Evolutionary conservation across 2,329 filamentous ascomycete species (phyloP).

Genomic region (Calonectria fujianensis): DNA sequence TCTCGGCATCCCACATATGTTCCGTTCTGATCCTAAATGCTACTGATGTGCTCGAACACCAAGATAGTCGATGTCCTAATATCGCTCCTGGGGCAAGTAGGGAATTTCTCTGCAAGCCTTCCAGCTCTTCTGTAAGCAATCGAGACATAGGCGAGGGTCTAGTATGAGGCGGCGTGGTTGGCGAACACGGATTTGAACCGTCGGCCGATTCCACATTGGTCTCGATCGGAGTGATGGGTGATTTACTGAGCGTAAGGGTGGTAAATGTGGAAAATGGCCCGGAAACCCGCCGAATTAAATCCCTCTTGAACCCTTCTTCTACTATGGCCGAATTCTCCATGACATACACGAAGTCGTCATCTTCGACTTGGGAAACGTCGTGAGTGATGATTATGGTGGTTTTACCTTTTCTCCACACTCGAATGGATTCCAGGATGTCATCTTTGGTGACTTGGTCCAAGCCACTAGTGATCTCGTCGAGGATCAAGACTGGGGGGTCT

Average conservation of each 20-base stretch:
- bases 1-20: constrained; percentile 48
- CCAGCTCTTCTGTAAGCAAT: constrained; percentile 47
- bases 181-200: constrained; percentile 36
- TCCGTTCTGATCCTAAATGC: constrained; percentile 48
- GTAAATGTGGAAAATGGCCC: constrained; percentile 69
- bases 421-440: constrained; percentile 83
- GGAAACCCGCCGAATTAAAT: constrained; percentile 67
- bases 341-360: constrained; percentile 86
- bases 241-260: constrained; percentile 38
- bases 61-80: constrained; percentile 45
- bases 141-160: constrained; percentile 45
- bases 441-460: constrained; percentile 83
- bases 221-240: constrained; percentile 33
- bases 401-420: constrained; percentile 84
- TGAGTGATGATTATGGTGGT: constrained; percentile 97
- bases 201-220: constrained; percentile 44
- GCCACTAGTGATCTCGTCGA: constrained; percentile 93
- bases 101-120: constrained; percentile 44
- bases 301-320: constrained; percentile 79
- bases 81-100: constrained; percentile 36
- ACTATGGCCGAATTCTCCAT: constrained; percentile 82
- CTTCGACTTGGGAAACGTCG: constrained; percentile 84
- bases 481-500: constrained; percentile 85
- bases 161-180: constrained; percentile 25
- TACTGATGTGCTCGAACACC: constrained; percentile 48